Evolutionary conservation across 768 basidiomycete genomes (phyloP), one percentile per base, ranked within the genome.

Genomic region (Kwoniella shandongensis): DNA sequence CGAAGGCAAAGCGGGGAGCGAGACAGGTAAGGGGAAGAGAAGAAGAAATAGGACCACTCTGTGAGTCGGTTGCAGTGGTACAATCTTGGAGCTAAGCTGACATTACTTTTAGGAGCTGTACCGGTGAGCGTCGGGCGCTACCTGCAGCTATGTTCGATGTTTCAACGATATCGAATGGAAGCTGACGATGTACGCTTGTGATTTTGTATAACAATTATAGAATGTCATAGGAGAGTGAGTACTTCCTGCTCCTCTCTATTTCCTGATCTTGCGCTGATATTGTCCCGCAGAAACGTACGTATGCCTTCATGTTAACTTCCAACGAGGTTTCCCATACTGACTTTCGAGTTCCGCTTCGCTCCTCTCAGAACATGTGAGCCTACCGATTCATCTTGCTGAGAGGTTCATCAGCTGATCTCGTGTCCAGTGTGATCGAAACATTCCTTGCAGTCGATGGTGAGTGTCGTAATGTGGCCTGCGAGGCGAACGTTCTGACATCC

Each of bases 151-250:
- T n/a, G n/a, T n/a, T n/a, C n/a, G n/a, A n/a, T n/a, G n/a, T n/a
- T n/a, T n/a, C n/a, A n/a, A n/a, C n/a, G n/a, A n/a, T n/a, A n/a
- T n/a, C n/a, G n/a, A n/a, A n/a, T n/a, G n/a, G n/a, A n/a, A n/a
- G n/a, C n/a, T n/a, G n/a, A n/a, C n/a, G n/a, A n/a, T n/a, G n/a
- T n/a, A n/a, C n/a, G n/a, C n/a, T n/a, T n/a, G n/a, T n/a, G n/a
- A n/a, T n/a, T n/a, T n/a, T n/a, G n/a, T n/a, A n/a, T n/a, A n/a
- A n/a, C n/a, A n/a, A n/a, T 30, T 42, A n/a, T 45, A 58, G 73
- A 75, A 30, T 75, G 73, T 64, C 71, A 75, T 57, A 53, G 73
- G 22, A 54, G 73, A 61, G 70, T 72, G 40, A 67, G 72, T 65
- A 4, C 5, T 18, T 17, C 35, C 18, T 17, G n/a, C 15, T 36